Percentiles rank a stretch among this genome's conserved stretches.
Conservation (phyloP, 139 green algal genomes). For the Closterium sp. region DNA sequence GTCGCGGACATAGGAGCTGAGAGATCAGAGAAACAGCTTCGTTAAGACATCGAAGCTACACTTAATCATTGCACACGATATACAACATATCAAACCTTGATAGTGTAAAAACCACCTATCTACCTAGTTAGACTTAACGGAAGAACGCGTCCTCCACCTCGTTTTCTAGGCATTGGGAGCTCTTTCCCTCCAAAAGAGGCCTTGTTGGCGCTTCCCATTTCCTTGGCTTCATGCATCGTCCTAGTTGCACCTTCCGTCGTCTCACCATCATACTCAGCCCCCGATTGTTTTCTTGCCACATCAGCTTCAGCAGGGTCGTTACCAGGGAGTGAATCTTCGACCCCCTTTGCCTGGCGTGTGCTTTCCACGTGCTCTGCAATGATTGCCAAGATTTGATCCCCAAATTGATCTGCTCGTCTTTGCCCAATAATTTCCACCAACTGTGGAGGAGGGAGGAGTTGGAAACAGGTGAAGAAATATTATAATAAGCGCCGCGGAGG, state of each 20-base stretch:
- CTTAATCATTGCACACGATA: too few species aligned
- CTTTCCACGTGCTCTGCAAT: not conserved
- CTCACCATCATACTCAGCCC: not conserved
- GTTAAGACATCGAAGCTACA: not conserved
- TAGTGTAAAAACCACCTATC: not conserved
- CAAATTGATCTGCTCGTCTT: not conserved
- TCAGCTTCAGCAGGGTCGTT: not conserved
- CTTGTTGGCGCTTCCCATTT: not conserved
- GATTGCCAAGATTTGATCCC: not conserved
- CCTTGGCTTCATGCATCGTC: not conserved
- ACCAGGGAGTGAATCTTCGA: not conserved
- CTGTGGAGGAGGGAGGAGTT: not conserved
- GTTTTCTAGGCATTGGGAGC: not conserved
- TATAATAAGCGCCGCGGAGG: not conserved
- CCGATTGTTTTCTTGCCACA: not conserved
- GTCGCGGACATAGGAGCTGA: not conserved
- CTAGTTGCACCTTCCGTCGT: not conserved
- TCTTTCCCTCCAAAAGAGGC: not conserved
- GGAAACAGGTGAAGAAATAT: not conserved
- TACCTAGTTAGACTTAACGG: not conserved
- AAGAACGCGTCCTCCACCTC: not conserved
- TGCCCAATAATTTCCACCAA: not conserved
- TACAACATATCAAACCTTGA: too few species aligned
- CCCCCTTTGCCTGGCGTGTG: not conserved
- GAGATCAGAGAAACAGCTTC: not conserved